Base-by-base conservation (phyloP, 345 rosid species). In the Psidium guajava region DNA sequence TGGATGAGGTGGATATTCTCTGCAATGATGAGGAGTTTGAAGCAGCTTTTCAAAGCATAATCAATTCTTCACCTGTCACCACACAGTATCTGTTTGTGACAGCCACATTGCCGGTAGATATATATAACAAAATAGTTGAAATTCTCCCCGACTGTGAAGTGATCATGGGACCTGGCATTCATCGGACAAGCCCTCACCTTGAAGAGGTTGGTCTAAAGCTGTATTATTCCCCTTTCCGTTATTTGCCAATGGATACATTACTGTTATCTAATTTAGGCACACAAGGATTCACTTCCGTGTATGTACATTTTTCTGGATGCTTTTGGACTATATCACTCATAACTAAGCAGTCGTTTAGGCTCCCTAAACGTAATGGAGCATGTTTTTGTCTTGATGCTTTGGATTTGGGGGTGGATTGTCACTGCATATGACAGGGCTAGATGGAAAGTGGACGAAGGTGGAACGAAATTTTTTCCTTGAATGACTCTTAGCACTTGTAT, bases 1-100 rank as follows among this genome's bases (percentile, higher is more conserved):
- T 97, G 89, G 99, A 97, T 88, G 98, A 97, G 90, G 95, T 97
- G 77, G 98, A 97, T 88, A 90, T 97, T 91, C 94, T 94, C 86
- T 92, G 91, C 87, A 95, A 92, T 2, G 96, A 97, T 69, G 96
- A 91, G 84, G 97, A 94, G 85, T 97, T 97, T 90, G 97, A 93
- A 90, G 91, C 85, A 85, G 93, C 95, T 69, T 91, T 95, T 83
- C 94, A 95, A 88, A 92, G 86, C 89, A 88, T 95, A 90, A 94
- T 95, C 85, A 92, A 83, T 84, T 90, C 94, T 84, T 92, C 96
- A 40, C 98, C 94, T 83, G 90, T 95, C 86, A 86, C 94, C 50
- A 87, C 92, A 7, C 98, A 95, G 83, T 97, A 95, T 91, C 91
- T 97, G n/a, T 97, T 97, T 86, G 97, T 94, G 82, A 95, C 98